Percentiles rank a stretch among this genome's conserved stretches.
These are phyloP conservation scores for Fusarium nodosum DNA, from an alignment of 2,329 filamentous ascomycete species.

Conservation along the genomic window DNA sequence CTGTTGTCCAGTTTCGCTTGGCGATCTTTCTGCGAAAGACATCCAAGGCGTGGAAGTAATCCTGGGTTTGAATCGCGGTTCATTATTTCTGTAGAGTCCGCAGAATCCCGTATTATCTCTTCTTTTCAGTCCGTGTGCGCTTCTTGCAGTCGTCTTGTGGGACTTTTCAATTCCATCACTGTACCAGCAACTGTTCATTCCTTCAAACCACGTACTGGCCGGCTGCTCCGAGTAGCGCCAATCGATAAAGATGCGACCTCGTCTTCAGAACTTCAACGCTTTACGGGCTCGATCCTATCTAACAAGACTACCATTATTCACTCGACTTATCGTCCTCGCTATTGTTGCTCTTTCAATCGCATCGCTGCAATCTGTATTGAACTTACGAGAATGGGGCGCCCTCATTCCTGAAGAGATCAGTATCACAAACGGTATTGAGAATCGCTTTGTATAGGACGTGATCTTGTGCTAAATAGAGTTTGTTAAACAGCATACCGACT, in stretches of 20 bases:
- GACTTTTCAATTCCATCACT: neutral
- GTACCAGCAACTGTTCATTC: constrained; percentile 1
- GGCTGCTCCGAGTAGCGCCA: constrained; percentile 46
- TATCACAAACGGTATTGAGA: constrained; percentile 72
- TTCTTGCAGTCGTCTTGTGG: neutral
- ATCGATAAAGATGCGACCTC: constrained; percentile 51
- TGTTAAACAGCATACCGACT: constrained; percentile 81
- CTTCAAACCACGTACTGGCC: constrained; percentile 34
- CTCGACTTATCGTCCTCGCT: constrained; percentile 75
- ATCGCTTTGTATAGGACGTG: neutral
- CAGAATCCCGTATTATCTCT: neutral
- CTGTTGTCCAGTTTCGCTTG: constrained; percentile 44
- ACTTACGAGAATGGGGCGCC: constrained; percentile 81
- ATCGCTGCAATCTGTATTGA: constrained; percentile 77
- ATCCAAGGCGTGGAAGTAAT: constrained; percentile 34
- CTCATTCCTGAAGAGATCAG: constrained; percentile 83
- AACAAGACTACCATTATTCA: constrained; percentile 88
- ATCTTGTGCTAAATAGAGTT: constrained; percentile 16
- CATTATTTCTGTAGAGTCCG: constrained; percentile 3
- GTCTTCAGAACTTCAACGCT: constrained; percentile 71
- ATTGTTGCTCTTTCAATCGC: constrained; percentile 75
- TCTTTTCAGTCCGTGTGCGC: neutral
- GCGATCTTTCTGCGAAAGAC: constrained; percentile 28
- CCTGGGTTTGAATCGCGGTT: constrained; percentile 21
- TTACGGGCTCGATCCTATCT: constrained; percentile 83